These are phyloP conservation scores for Paecilomyces sp. DNA, from an alignment of 2,329 filamentous ascomycete genomes.

Conservation along the genomic window DNA sequence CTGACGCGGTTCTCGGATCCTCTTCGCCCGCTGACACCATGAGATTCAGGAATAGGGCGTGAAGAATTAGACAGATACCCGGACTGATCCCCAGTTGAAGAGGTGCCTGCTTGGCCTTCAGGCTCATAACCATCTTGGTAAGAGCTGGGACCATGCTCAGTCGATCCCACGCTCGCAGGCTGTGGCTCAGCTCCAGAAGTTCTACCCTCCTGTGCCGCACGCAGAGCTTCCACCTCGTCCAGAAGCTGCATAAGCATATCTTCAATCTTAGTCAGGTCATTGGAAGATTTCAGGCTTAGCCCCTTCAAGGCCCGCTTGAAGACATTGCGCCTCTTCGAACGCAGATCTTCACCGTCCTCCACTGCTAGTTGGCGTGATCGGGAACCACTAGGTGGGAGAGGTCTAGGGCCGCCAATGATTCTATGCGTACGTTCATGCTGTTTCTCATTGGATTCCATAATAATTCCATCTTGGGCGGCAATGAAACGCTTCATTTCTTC, in stretches of 20 bases:
- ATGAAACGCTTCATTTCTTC: slow-evolving; percentile 92
- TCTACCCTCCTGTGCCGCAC: slow-evolving; percentile 46
- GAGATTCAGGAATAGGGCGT: slow-evolving; percentile 23
- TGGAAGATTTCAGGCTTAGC: slow-evolving; percentile 77
- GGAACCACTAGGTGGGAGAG: slow-evolving; percentile 61
- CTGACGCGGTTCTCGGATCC: slow-evolving; percentile 74
- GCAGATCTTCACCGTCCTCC: slow-evolving; percentile 50
- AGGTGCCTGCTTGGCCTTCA: slow-evolving; percentile 70
- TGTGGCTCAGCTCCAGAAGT: slow-evolving; percentile 16
- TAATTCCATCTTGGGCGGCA: slow-evolving; percentile 78
- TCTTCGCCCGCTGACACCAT: slow-evolving; percentile 44
- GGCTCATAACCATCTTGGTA: slow-evolving; percentile 75
- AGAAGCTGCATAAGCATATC: slow-evolving; percentile 89
- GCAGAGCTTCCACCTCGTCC: slow-evolving; percentile 80
- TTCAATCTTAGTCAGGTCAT: slow-evolving; percentile 81
- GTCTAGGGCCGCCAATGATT: slow-evolving; percentile 76
- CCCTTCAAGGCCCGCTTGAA: slow-evolving; percentile 91
- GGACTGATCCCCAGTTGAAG: slow-evolving; percentile 66
- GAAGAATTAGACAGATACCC: slow-evolving; percentile 61
- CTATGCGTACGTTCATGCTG: slow-evolving; percentile 83
- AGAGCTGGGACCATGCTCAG: slow-evolving; percentile 56
- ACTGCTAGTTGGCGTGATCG: slow-evolving; percentile 39
- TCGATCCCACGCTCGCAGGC: slow-evolving; percentile 54
- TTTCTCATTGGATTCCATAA: slow-evolving; percentile 79
- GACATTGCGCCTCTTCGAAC: slow-evolving; percentile 83